Conservation (phyloP, 208 protist genomes). For the Trypanosoma platydactyli region DNA sequence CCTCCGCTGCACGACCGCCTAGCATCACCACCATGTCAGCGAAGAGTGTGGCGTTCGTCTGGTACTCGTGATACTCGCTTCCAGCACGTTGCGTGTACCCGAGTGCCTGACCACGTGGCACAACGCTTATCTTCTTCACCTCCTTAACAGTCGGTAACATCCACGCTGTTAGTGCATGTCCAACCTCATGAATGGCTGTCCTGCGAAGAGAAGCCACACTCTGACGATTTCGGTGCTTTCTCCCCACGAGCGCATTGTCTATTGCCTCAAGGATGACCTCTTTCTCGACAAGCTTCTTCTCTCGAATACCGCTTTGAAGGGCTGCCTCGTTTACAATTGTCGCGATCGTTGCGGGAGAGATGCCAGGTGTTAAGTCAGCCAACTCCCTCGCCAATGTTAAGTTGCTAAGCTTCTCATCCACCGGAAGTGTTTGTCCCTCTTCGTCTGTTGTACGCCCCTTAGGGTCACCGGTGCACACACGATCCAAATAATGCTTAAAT, state of each 20-base stretch:
- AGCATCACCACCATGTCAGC: conserved; percentile 87
- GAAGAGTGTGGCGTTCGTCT: conserved; percentile 86
- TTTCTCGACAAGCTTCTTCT: conserved; percentile 72
- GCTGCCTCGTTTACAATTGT: conserved; percentile 97
- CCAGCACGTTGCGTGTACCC: conserved; percentile 88
- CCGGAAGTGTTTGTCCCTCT: conserved; percentile 47
- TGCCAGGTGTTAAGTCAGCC: conserved; percentile 84
- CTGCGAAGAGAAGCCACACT: conserved; percentile 53
- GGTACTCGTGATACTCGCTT: conserved; percentile 86
- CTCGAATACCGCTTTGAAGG: conserved; percentile 80
- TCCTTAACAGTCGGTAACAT: conserved; percentile 68
- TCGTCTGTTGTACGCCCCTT: conserved; percentile 63
- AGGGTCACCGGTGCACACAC: conserved; percentile 80
- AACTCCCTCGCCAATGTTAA: conserved; percentile 45
- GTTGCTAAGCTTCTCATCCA: conserved; percentile 63
- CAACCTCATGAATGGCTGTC: conserved; percentile 78
- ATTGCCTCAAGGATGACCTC: conserved; percentile 71
- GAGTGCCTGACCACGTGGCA: conserved; percentile 78
- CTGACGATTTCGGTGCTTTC: conserved; percentile 82
- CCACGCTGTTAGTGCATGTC: conserved; percentile 77
- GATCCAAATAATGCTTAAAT: conserved; percentile 84
- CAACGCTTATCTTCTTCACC: conserved; percentile 86
- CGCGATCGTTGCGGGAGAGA: conserved; percentile 95
- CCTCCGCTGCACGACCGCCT: conserved; percentile 83
- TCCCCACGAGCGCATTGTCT: conserved; percentile 83